A percentile compares a stretch with the other conserved stretches of the same genome.
phyloP scores from a whole-genome alignment of 768 basidiomycete genomes.

The Megacollybia marginata region DNA sequence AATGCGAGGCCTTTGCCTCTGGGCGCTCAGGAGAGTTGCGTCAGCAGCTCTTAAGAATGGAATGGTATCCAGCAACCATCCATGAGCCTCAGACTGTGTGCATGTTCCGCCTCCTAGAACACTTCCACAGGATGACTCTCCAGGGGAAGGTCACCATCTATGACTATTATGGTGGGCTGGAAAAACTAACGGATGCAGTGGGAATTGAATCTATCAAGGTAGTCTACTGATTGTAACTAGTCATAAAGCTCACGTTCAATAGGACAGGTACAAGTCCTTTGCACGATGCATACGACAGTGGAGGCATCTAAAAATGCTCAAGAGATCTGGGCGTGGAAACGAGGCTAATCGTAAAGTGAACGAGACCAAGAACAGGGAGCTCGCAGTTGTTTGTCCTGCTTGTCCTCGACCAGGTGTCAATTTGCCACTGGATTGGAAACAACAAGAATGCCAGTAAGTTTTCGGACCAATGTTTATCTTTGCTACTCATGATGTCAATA shows the following conservation, averaged over 20 bases:
- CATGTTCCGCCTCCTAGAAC: neutral
- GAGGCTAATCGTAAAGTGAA: neutral
- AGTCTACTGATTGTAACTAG: neutral
- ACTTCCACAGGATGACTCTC: neutral
- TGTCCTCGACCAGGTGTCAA: no score
- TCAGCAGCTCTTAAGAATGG: neutral
- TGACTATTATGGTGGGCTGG: neutral
- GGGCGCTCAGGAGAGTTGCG: neutral
- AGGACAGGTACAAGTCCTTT: neutral
- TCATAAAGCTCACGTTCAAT: no score
- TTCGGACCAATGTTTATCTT: neutral
- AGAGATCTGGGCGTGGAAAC: neutral
- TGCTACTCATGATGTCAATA: neutral
- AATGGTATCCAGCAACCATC: neutral
- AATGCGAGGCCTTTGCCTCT: neutral
- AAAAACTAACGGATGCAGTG: neutral
- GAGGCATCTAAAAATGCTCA: neutral
- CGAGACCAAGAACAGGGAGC: neutral
- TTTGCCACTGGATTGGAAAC: neutral
- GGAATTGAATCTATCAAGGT: neutral
- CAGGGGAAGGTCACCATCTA: neutral
- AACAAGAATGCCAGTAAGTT: neutral
- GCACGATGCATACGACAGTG: neutral
- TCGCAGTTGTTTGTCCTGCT: neutral
- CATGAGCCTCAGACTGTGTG: neutral